Conservation (phyloP, 495 filamentous ascomycete genomes). For the Baudoinia panamericana region DNA sequence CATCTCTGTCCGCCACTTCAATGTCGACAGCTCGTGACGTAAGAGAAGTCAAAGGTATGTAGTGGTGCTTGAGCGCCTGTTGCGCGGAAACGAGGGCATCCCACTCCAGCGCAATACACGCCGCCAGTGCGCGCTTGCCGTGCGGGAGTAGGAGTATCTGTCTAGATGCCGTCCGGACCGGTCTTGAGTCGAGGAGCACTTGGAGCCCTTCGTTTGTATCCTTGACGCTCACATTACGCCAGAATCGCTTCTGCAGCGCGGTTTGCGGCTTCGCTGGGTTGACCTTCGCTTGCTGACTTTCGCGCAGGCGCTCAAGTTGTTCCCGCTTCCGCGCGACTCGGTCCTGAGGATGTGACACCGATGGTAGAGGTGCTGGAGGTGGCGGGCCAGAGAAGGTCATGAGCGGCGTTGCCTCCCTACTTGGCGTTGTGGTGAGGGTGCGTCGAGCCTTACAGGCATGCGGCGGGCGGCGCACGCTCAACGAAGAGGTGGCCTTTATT, state of each 20-base stretch:
- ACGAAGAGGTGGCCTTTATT: constrained; percentile 16
- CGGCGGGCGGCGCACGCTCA: constrained; percentile 14
- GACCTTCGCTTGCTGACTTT: constrained; percentile 35
- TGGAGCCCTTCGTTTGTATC: constrained; percentile 52
- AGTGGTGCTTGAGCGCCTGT: constrained; percentile 62
- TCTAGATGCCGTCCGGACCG: constrained; percentile 65
- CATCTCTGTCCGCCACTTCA: constrained; percentile 44
- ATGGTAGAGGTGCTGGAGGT: constrained; percentile 56
- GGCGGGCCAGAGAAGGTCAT: constrained; percentile 75
- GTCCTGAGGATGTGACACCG: constrained; percentile 38
- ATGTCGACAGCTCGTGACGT: constrained; percentile 71
- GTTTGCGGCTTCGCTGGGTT: constrained; percentile 31
- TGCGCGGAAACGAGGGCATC: constrained; percentile 64
- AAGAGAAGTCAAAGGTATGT: constrained; percentile 83
- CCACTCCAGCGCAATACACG: constrained; percentile 83
- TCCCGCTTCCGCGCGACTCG: constrained; percentile 41
- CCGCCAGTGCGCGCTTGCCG: constrained; percentile 70
- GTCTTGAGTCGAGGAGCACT: constrained; percentile 65
- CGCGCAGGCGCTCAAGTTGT: constrained; percentile 40
- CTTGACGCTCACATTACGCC: constrained; percentile 64
- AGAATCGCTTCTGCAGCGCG: constrained; percentile 58
- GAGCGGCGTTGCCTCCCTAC: constrained; percentile 43
- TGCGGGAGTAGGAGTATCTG: constrained; percentile 55
- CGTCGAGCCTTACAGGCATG: background rate
- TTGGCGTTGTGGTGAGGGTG: constrained; percentile 41